These are phyloP conservation scores for Ophiostoma triangulosporum DNA, from an alignment of 2,329 filamentous ascomycete species.

Conservation along the genomic window DNA sequence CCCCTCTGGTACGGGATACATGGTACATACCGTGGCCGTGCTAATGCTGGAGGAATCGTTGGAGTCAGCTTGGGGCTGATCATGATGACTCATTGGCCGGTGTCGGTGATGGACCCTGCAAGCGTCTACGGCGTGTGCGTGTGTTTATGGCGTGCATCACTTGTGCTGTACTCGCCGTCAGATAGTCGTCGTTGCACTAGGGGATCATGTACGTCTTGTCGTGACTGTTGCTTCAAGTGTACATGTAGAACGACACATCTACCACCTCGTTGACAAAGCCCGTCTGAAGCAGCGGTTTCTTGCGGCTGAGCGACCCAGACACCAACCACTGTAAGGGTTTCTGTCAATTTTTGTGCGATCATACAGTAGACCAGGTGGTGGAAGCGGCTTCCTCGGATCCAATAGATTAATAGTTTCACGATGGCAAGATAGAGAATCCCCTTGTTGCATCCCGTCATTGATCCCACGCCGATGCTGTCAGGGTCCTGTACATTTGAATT, in stretches of 20 bases:
- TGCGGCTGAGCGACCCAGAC: constrained; percentile 13
- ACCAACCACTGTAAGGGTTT: constrained; percentile 11
- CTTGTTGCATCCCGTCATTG: too few species aligned
- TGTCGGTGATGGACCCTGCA: constrained; percentile 16
- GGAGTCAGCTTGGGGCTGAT: constrained; percentile 33
- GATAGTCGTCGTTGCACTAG: constrained; percentile 15
- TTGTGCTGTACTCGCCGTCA: constrained; percentile 14
- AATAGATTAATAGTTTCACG: too few species aligned
- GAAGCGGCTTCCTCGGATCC: constrained; percentile 10
- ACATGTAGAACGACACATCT: too few species aligned
- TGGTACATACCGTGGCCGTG: constrained; percentile 35
- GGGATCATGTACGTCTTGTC: constrained; percentile 11
- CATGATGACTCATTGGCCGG: constrained; percentile 33
- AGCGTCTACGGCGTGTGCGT: constrained; percentile 13
- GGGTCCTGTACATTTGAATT: too few species aligned
- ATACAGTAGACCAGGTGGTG: constrained; percentile 12
- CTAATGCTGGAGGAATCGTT: constrained; percentile 36
- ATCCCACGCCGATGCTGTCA: too few species aligned
- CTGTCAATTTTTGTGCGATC: constrained; percentile 9
- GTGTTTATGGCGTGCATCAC: constrained; percentile 16
- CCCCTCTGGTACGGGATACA: constrained; percentile 24
- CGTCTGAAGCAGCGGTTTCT: constrained; percentile 4
- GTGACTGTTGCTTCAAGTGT: neutral
- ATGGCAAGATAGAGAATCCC: too few species aligned
- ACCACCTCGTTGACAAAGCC: neutral